Percentiles rank a stretch among this genome's conserved stretches.
phyloP scores from a whole-genome alignment of 2,329 filamentous ascomycete species.

The Calonectria ilicicola region DNA sequence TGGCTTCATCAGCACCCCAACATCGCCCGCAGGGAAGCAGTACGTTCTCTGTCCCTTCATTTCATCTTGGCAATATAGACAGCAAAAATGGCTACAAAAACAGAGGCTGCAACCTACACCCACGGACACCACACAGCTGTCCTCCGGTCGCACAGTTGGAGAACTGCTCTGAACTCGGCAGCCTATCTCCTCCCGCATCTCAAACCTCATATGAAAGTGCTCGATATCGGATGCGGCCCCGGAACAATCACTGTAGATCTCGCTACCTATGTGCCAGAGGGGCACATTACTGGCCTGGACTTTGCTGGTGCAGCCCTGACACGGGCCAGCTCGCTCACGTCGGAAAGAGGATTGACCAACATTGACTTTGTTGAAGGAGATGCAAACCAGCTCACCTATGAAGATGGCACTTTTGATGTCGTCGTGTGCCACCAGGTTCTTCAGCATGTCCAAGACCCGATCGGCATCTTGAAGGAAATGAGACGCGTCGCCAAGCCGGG shows the following conservation, averaged over 20 bases:
- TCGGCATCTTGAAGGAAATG: conserved; percentile 10
- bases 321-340: not conserved
- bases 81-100: not conserved
- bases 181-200: not conserved
- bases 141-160: conserved; percentile 1
- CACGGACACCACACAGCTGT: conserved; percentile 7
- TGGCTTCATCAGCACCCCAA: not conserved
- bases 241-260: conserved; percentile 13
- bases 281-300: not conserved
- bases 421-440: conserved; percentile 6
- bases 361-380: conserved; percentile 3
- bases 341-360: not conserved
- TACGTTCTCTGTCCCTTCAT: not conserved
- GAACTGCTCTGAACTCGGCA: conserved; percentile 5
- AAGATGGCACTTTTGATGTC: not conserved
- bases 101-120: conserved; percentile 7
- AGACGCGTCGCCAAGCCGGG: not conserved
- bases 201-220: conserved; percentile 3
- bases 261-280: not conserved
- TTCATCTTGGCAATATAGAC: not conserved
- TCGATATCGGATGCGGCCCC: conserved; percentile 7
- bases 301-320: not conserved
- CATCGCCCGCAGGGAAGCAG: not conserved
- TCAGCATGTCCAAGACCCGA: not conserved
- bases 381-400: not conserved